Evolutionary conservation across 306 rosid species (phyloP), one percentile per base, ranked within the genome.

Genomic region (Acmispon strigosus): DNA sequence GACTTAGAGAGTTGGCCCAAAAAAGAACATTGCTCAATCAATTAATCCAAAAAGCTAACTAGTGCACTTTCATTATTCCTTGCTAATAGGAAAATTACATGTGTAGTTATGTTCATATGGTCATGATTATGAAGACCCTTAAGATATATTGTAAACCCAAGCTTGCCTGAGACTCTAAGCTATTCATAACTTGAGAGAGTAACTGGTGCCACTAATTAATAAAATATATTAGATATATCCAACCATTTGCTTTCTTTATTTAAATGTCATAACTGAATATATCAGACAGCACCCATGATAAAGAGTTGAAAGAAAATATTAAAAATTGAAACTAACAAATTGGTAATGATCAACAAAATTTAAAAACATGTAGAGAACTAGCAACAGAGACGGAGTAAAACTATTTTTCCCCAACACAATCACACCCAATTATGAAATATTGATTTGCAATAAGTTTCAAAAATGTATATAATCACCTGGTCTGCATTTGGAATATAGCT

Each of bases 401-500:
- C 17, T 7, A 55, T 29, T 27, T 10, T 10, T 27, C 37, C 66
- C 47, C 61, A 41, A 66, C 10, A 55, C 44, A 63, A 34, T 42
- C 74, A 50, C 29, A 45, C 9, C 36, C 55, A 61, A 37, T 18
- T 36, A 55, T 39, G 22, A 60, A 62, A 3, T 29, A 17, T 44
- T 22, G 8, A 55, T 12, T 69, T 47, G 52, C 54, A 49, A 39
- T 49, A 44, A 51, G 47, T 58, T 74, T 43, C 27, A 61, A 45
- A 51, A 49, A 29, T 72, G 51, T 27, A 34, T 52, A 44, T 60
- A 75, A 63, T 71, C 41, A 92, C 99, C 97, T 87, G 84, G 65
- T 86, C 89, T 12, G 89, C 88, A 81, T 87, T 89, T 69, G 89
- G 86, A 44, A 89, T 76, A 53, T 76, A 81, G 86, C 90, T 87